These are phyloP conservation scores for Globisporangium canariense DNA, from an alignment of 352 stramenopile genomes.

Conservation along the genomic window DNA sequence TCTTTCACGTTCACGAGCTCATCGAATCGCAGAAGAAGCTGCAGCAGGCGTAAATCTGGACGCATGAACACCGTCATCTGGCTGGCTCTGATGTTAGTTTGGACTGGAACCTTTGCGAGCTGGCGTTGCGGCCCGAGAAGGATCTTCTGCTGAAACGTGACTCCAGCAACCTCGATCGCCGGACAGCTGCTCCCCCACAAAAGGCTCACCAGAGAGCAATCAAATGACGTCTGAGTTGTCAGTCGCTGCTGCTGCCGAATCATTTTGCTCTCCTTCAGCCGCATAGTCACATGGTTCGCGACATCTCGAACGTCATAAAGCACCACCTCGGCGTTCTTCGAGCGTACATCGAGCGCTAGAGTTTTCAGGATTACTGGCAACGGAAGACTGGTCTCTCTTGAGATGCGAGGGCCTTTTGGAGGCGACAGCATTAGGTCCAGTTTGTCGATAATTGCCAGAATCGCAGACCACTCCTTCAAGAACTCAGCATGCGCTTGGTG, in stretches of 20 bases:
- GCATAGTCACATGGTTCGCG: conserved; percentile 14
- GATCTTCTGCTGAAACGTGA: conserved; percentile 25
- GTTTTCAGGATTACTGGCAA: conserved; percentile 17
- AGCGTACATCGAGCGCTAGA: conserved; percentile 22
- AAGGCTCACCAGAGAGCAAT: conserved; percentile 23
- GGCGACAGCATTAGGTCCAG: conserved; percentile 33
- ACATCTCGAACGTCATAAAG: conserved; percentile 32
- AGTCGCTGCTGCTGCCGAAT: conserved; percentile 28
- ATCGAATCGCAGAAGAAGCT: conserved; percentile 48
- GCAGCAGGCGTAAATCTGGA: conserved; percentile 34
- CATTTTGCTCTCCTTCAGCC: conserved; percentile 23
- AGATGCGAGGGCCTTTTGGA: conserved; percentile 1
- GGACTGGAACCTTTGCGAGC: conserved; percentile 13
- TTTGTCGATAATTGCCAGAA: conserved; percentile 31
- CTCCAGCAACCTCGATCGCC: conserved; percentile 22
- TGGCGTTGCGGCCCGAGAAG: conserved; percentile 19
- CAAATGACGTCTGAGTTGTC: conserved; percentile 23
- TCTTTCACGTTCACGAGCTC: conserved; percentile 31
- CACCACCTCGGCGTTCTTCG: conserved; percentile 21
- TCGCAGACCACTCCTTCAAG: conserved; percentile 24
- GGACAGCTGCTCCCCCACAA: conserved; percentile 18
- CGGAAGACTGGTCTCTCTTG: not conserved
- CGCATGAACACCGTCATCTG: conserved; percentile 26
- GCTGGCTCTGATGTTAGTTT: conserved; percentile 14
- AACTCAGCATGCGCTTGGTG: conserved; percentile 30